Conservation (phyloP, 2,329 filamentous ascomycete genomes). For the Aspergillus tamarii region DNA sequence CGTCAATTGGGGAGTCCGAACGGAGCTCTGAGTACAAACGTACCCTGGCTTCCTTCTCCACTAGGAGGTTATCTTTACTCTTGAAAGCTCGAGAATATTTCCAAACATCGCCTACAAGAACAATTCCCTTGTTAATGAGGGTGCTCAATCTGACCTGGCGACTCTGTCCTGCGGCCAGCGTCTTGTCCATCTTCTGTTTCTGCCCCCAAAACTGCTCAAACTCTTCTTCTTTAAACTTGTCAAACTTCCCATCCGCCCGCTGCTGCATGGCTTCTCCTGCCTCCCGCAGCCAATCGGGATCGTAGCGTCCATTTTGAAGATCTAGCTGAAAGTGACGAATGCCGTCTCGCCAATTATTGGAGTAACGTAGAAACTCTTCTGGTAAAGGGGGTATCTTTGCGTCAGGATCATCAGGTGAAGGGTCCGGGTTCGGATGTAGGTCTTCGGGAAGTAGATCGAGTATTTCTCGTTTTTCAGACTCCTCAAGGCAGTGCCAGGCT, state of each 20-base stretch:
- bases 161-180: slow-evolving; percentile 45
- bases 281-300: slow-evolving; percentile 60
- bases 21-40: slow-evolving; percentile 13
- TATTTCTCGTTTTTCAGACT: slow-evolving; percentile 46
- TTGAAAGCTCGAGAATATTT: slow-evolving; percentile 38
- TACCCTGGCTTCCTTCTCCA: slow-evolving; percentile 50
- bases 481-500: slow-evolving; percentile 47
- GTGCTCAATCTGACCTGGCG: slow-evolving; percentile 43
- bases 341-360: slow-evolving; percentile 55
- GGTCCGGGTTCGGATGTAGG: slow-evolving; percentile 40
- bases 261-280: slow-evolving; percentile 57
- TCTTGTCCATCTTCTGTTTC: slow-evolving; percentile 46
- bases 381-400: slow-evolving; percentile 43
- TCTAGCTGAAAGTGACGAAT: slow-evolving; percentile 61
- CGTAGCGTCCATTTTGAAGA: slow-evolving; percentile 57
- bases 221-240: slow-evolving; percentile 58
- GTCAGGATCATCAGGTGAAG: slow-evolving; percentile 31
- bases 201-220: slow-evolving; percentile 63
- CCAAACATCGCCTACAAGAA: slow-evolving; percentile 47
- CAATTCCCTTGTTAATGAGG: slow-evolving; percentile 39
- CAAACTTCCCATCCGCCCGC: slow-evolving; percentile 58
- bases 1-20: background rate
- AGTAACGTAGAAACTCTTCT: slow-evolving; percentile 47
- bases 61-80: slow-evolving; percentile 29
- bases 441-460: slow-evolving; percentile 45